These are phyloP conservation scores for Sequoia sempervirens DNA, from an alignment of 75 land plant genomes.

Conservation along the genomic window DNA sequence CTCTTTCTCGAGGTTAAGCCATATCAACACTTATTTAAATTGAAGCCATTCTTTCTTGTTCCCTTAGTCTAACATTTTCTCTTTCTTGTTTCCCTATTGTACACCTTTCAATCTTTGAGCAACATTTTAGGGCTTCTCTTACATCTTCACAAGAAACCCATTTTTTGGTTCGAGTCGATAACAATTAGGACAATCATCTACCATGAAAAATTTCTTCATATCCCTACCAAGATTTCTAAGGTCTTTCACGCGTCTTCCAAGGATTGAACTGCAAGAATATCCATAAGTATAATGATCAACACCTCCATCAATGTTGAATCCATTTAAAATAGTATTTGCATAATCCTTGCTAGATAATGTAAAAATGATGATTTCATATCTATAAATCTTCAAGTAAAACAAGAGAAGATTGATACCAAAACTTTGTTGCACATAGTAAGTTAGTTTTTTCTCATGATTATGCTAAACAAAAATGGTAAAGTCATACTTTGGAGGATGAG, in stretches of 20 bases:
- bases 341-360: slow-evolving; percentile 24
- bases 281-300: slow-evolving; percentile 21
- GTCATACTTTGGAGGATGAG: background rate
- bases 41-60: background rate
- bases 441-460: background rate
- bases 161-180: background rate
- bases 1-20: too few relatives aligned
- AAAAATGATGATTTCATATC: slow-evolving; percentile 29
- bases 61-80: background rate
- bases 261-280: slow-evolving; percentile 19
- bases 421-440: slow-evolving; percentile 23
- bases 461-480: background rate
- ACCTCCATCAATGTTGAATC: slow-evolving; percentile 10
- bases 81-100: background rate
- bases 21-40: background rate
- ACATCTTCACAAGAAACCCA: background rate
- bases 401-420: slow-evolving; percentile 22
- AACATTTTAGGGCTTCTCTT: background rate
- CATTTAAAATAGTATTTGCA: slow-evolving; percentile 24
- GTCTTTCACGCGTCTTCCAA: slow-evolving; percentile 28
- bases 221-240: slow-evolving; percentile 15
- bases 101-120: background rate
- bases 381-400: slow-evolving; percentile 4
- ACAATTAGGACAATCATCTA: slow-evolving; percentile 28
- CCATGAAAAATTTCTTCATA: slow-evolving; percentile 15